These are phyloP conservation scores for Bipolaris oryzae DNA, from an alignment of 2,329 filamentous ascomycete genomes.

Conservation along the genomic window DNA sequence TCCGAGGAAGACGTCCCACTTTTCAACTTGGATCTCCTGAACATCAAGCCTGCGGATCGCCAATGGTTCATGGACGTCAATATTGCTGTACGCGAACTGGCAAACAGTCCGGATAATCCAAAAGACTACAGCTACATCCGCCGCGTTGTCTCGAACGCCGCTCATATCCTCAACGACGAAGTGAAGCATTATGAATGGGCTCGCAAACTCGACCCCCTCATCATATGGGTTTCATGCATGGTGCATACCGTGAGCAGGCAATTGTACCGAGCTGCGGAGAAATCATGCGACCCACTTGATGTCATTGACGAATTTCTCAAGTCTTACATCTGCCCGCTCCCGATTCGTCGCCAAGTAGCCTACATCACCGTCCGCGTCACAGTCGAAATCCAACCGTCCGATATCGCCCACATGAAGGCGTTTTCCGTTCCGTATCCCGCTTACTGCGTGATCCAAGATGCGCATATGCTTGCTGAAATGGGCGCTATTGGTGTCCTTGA, in stretches of 20 bases:
- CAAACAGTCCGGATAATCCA: background rate
- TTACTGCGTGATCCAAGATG: constrained; percentile 1
- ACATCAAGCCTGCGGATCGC: background rate
- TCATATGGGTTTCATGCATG: constrained; percentile 1
- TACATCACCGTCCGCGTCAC: background rate
- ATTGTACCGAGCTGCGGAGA: background rate
- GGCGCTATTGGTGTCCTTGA: background rate
- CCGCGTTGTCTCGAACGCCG: constrained; percentile 2
- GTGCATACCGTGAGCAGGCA: background rate
- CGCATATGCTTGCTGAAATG: background rate
- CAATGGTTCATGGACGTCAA: constrained; percentile 5
- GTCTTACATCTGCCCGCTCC: background rate
- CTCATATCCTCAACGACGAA: background rate
- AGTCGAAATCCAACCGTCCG: background rate
- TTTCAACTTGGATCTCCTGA: background rate
- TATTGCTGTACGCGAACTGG: background rate
- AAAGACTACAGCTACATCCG: constrained; percentile 2
- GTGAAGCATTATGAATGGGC: background rate
- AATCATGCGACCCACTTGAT: background rate
- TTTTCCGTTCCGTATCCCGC: background rate
- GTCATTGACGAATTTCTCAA: background rate
- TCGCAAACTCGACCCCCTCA: background rate
- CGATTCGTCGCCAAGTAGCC: background rate
- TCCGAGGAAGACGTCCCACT: background rate
- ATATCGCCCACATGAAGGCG: background rate